Evolutionary conservation across 1,284 basidiomycete genomes (phyloP).

Genomic region (Xanthoconium separans): DNA sequence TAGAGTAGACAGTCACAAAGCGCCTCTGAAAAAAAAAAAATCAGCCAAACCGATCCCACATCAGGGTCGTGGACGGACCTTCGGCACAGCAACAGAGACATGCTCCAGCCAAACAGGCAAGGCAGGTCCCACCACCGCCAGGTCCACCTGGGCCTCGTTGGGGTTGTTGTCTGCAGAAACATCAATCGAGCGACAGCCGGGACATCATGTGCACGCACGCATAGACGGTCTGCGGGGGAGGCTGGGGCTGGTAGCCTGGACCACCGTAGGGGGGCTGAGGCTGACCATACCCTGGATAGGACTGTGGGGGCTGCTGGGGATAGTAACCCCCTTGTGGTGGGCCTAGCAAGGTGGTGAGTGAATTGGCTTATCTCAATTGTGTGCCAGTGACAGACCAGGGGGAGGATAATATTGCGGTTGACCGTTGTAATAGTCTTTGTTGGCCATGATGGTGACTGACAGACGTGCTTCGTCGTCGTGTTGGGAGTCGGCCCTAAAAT

Average conservation of each 20-base stretch:
- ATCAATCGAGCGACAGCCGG: slow-evolving; percentile 6
- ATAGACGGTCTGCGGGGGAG: slow-evolving; percentile 70
- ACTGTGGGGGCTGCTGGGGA: slow-evolving; percentile 72
- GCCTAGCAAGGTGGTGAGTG: slow-evolving; percentile 37
- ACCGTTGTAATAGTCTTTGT: slow-evolving; percentile 68
- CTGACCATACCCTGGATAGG: slow-evolving; percentile 51
- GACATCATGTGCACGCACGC: slow-evolving; percentile 44
- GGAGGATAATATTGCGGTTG: slow-evolving; percentile 68
- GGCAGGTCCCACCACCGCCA: slow-evolving; percentile 44
- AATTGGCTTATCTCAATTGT: no score
- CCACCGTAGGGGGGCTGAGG: slow-evolving; percentile 22
- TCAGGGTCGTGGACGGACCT: slow-evolving; percentile 44
- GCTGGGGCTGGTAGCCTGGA: slow-evolving; percentile 60
- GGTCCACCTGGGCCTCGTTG: slow-evolving; percentile 35
- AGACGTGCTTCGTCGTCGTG: slow-evolving; percentile 8
- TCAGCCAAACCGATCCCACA: slow-evolving; percentile 7
- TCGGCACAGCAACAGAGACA: slow-evolving; percentile 78
- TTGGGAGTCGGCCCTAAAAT: slow-evolving; percentile 26
- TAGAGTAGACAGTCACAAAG: slow-evolving; percentile 72
- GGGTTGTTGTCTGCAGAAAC: slow-evolving; percentile 51
- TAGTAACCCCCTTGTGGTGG: slow-evolving; percentile 72
- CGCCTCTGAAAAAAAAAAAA: slow-evolving; percentile 47
- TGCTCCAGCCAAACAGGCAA: slow-evolving; percentile 70
- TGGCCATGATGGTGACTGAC: slow-evolving; percentile 53
- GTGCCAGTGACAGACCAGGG: slow-evolving; percentile 44